These are phyloP conservation scores for Russula abietina DNA, from an alignment of 768 basidiomycete species.

Conservation along the genomic window DNA sequence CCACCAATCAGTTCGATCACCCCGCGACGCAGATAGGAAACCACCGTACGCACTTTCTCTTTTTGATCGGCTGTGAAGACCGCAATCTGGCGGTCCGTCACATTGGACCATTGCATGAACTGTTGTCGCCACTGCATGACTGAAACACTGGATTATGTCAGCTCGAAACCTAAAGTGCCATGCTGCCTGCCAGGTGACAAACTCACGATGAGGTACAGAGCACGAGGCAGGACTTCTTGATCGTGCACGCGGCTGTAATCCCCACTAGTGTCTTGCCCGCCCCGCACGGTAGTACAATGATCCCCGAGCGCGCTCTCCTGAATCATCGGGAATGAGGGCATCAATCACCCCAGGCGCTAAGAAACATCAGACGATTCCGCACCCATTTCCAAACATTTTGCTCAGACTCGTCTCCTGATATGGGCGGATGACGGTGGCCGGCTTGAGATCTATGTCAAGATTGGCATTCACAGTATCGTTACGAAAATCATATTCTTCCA, in stretches of 20 bases:
- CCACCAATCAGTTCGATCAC: conserved; percentile 17
- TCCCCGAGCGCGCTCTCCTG: conserved; percentile 94
- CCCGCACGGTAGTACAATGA: conserved; percentile 96
- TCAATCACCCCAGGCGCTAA: conserved; percentile 11
- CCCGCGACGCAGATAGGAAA: conserved; percentile 16
- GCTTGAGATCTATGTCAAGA: conserved; percentile 97
- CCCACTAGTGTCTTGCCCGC: conserved; percentile 98
- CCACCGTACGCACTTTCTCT: conserved; percentile 61
- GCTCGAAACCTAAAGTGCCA: not conserved
- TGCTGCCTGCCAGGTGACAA: not conserved
- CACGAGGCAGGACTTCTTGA: conserved; percentile 97
- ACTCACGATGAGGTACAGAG: conserved; percentile 96
- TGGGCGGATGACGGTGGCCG: conserved; percentile 92
- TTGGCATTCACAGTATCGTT: conserved; percentile 96
- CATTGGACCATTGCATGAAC: conserved; percentile 98
- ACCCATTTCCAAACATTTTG: conserved; percentile 99
- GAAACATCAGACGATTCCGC: conserved; percentile 26
- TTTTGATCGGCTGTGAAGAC: conserved; percentile 98
- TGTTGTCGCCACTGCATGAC: conserved; percentile 99
- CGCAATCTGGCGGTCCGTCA: conserved; percentile 93
- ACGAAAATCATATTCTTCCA: conserved; percentile 98
- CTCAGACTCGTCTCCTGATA: conserved; percentile 98
- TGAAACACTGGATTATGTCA: conserved; percentile 51
- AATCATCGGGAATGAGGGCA: conserved; percentile 20
- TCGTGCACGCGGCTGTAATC: conserved; percentile 98